Base-by-base conservation (phyloP, 2,329 filamentous ascomycete species). In the Ophiostoma novo-ulmi region DNA sequence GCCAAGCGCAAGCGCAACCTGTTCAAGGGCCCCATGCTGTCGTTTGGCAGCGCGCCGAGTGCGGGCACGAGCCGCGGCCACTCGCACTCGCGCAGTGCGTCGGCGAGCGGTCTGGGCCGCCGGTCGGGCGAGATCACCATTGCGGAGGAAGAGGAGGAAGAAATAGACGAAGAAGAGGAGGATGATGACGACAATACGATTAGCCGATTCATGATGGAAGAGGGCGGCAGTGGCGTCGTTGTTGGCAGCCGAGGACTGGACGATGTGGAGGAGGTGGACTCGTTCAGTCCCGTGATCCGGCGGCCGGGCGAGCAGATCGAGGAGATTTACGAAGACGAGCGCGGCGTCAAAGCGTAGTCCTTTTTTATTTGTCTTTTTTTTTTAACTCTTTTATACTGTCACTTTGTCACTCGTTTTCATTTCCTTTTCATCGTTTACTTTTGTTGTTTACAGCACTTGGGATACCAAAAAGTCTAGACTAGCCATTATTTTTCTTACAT, bases 1-100 rank as follows among this genome's bases (percentile, higher is more conserved):
- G 92, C 92, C 1, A 93, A 93, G 77, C 82, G 92, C 71, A 96
- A 94, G 80, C 86, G 91, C 71, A 92, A 88, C 70, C 79, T 94
- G 1, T 95, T 96, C 82, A 94, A 94, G 78, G 92, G 92, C 0
- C 92, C 92, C 0, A 88, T 88, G 79, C 80, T 90, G 39, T 85
- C 86, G 74, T 82, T 89, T 66, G 83, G 82, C 69, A 80, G 76
- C 71, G 17, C 8, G 8, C 22, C 76, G 26, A 78, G 14, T 76
- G 79, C 41, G 1, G 38, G 36, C 20, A 52, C 64, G 39, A 67
- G 65, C 5, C 69, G 69, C 17, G 69, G 70, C 0, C 78, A 79
- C 31, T 79, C 82, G 70, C 80, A 86, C 75, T 81, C 83, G 85
- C 71, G 89, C 82, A 79, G 72, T 14, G 85, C 85, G 1, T 93